A percentile compares a stretch with the other conserved stretches of the same genome.
phyloP scores from a whole-genome alignment of 352 stramenopile species.

The Pilasporangium apinafurcum region DNA sequence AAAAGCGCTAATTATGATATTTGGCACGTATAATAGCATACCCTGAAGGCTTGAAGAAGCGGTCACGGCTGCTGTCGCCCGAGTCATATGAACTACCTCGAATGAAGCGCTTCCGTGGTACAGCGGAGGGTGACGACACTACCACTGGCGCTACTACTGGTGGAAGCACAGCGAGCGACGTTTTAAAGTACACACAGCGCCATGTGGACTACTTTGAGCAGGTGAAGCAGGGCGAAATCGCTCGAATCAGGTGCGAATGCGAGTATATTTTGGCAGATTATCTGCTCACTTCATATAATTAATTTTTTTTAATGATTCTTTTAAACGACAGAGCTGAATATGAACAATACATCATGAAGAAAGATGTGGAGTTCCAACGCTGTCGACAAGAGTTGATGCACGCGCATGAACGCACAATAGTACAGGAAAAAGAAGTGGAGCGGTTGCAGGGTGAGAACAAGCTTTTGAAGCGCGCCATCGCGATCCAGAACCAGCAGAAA shows the following conservation, averaged over 20 bases:
- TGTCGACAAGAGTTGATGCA: conserved; percentile 45
- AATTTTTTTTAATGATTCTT: neutral
- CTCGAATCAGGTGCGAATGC: conserved; percentile 42
- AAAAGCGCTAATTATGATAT: conserved; percentile 8
- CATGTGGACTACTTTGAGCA: conserved; percentile 88
- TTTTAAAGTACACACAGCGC: conserved; percentile 81
- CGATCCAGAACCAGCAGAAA: conserved; percentile 86
- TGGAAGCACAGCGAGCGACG: conserved; percentile 30
- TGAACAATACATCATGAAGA: conserved; percentile 80
- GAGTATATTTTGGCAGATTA: neutral
- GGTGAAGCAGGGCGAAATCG: conserved; percentile 73
- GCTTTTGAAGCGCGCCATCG: conserved; percentile 77
- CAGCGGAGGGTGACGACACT: conserved; percentile 7
- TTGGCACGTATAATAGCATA: conserved; percentile 19
- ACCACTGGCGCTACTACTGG: conserved; percentile 12
- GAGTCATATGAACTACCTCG: conserved; percentile 52
- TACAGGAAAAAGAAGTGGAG: conserved; percentile 48
- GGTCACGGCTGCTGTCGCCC: conserved; percentile 33
- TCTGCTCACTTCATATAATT: neutral
- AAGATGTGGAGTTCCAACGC: conserved; percentile 67
- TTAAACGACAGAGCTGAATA: conserved; percentile 38
- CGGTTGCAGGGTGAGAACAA: conserved; percentile 79
- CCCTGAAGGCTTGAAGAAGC: conserved; percentile 68
- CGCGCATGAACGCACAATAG: conserved; percentile 24
- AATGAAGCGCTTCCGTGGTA: conserved; percentile 55